Base-by-base conservation (phyloP, 2,329 filamentous ascomycete species). In the Neofusicoccum parvum region DNA sequence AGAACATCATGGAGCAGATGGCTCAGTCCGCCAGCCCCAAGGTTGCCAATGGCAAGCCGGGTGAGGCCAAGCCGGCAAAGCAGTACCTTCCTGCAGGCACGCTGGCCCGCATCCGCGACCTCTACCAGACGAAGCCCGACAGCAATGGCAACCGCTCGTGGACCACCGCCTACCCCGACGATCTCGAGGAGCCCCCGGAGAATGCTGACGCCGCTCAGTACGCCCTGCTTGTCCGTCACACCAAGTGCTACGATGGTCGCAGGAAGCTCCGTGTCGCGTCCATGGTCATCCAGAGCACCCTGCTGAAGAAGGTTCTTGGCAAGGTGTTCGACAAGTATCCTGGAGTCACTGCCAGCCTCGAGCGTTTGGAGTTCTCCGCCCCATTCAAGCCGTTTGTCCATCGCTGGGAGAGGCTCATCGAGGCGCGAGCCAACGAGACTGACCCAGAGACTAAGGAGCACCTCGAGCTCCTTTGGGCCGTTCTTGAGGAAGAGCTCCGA, bases 301-400 rank as follows among this genome's bases (percentile, higher is more conserved):
- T 74, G 12, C 72, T 78, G 15, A 76, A 73, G 64, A 70, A 71
- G 41, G 60, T 75, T 12, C 69, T 79, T 2, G 70, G 70, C 23
- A 66, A 68, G n/a, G 72, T 74, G 9, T 75, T 79, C 53, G 67
- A 73, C 45, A 72, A 71, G 5, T 78, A 74, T 67, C 69, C 70
- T 3, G 74, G 74, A 7, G 68, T 79, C 45, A 74, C 70, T 10
- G 72, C 73, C 12, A 70, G 70, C 43, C 68, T 78, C 36, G 72
- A 75, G 59, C 67, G 71, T 14, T 66, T 78, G 23, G 73, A 70
- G 3, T 77, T 79, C 65, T 68, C 69, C 1, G 70, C 67, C 7
- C 76, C 76, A 3, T 78, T 79, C 64, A 69, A 73, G n/a, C 71
- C 72, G 4, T 78, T 79, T 67, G 72, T 77, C 39, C 72, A 78